Percentiles rank a stretch among this genome's conserved stretches.
Conservation (phyloP, 768 basidiomycete species). For the Harrya chromipes region DNA sequence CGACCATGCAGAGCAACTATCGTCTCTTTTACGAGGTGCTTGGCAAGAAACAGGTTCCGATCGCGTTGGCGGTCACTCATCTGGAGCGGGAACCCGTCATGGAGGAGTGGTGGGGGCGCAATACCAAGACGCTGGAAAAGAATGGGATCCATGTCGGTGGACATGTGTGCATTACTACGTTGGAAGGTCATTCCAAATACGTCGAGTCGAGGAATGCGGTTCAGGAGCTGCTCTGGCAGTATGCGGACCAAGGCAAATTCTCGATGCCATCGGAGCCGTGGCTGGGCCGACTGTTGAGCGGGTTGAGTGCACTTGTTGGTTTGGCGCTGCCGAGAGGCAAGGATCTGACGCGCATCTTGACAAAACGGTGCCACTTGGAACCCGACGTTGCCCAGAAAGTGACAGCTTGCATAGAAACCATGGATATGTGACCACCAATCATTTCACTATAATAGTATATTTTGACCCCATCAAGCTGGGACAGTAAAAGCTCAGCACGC, state of each 20-base stretch:
- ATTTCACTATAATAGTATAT: conserved; percentile 4
- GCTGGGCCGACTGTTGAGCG: conserved; percentile 18
- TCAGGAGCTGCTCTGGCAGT: conserved; percentile 20
- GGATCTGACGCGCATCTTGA: conserved; percentile 22
- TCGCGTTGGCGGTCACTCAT: conserved; percentile 38
- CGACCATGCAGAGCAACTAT: conserved; percentile 30
- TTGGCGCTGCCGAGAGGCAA: conserved; percentile 18
- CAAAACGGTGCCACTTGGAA: conserved; percentile 24
- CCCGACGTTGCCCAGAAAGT: conserved; percentile 23
- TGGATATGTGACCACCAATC: conserved; percentile 3
- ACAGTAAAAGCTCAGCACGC: background rate
- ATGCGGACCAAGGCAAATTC: conserved; percentile 24
- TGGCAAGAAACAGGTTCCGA: conserved; percentile 37
- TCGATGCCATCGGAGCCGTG: conserved; percentile 22
- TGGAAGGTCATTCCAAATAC: conserved; percentile 22
- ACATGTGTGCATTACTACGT: conserved; percentile 30
- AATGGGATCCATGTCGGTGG: conserved; percentile 18
- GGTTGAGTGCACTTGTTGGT: conserved; percentile 15
- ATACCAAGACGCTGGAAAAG: conserved; percentile 16
- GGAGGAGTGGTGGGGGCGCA: conserved; percentile 33
- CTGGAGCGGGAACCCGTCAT: conserved; percentile 33
- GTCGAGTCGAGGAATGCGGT: conserved; percentile 16
- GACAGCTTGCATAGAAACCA: conserved; percentile 20
- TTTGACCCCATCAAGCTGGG: background rate
- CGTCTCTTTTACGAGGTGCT: conserved; percentile 39